Conservation (phyloP, 257 asterid species). For the Mitragyna speciosa region DNA sequence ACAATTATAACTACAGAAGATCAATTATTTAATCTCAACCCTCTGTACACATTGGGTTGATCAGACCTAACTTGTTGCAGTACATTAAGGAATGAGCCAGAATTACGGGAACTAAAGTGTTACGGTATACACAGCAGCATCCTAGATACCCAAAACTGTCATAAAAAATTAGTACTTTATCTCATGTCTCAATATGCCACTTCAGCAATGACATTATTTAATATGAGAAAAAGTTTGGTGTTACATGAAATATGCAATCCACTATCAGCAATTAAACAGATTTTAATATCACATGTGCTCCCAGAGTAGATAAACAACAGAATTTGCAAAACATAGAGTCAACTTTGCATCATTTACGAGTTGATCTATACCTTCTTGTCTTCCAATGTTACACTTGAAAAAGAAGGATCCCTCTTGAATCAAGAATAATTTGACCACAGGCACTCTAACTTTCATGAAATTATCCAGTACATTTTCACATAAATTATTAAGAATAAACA, state of each 20-base stretch:
- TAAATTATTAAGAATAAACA: not conserved
- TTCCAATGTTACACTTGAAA: not conserved
- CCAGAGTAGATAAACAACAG: not conserved
- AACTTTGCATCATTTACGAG: no score
- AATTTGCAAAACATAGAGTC: not conserved
- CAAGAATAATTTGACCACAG: not conserved
- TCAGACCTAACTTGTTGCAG: not conserved
- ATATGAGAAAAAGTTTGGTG: not conserved
- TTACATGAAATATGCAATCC: no score
- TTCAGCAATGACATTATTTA: not conserved
- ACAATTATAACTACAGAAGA: not conserved
- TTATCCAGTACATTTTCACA: not conserved
- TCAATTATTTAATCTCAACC: not conserved
- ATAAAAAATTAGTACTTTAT: no score
- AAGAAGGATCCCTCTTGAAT: not conserved
- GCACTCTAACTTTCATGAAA: not conserved
- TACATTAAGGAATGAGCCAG: not conserved
- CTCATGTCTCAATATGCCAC: not conserved
- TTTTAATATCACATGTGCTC: not conserved
- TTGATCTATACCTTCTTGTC: not conserved
- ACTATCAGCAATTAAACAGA: not conserved
- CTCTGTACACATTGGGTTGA: not conserved
- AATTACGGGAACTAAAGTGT: not conserved
- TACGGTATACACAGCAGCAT: not conserved
- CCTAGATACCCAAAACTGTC: not conserved